A percentile compares a stretch with the other conserved stretches of the same genome.
Evolutionary conservation across 1,284 basidiomycete genomes (phyloP).

Genomic region (Volvariella surrecta): DNA sequence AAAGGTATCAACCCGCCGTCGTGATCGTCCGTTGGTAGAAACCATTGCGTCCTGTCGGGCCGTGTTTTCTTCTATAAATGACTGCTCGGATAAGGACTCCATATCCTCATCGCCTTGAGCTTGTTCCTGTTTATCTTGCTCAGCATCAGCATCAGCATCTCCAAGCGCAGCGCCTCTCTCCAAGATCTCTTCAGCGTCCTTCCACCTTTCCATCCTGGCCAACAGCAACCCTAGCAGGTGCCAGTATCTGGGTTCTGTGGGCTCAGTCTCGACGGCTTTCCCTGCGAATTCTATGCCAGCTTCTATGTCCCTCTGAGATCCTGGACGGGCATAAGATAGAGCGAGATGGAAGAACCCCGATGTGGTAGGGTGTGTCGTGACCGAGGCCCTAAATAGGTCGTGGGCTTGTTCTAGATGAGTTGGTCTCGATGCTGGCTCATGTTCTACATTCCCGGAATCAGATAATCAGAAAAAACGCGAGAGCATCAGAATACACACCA

Average conservation of each 20-base stretch:
- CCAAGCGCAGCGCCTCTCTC: slow-evolving; percentile 42
- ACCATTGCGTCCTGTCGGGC: not conserved
- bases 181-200: slow-evolving; percentile 68
- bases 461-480: slow-evolving; percentile 1
- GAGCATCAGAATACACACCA: slow-evolving; percentile 28
- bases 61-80: not conserved
- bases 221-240: slow-evolving; percentile 85
- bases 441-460: slow-evolving; percentile 33
- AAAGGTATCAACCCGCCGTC: not conserved
- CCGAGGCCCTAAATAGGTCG: slow-evolving; percentile 45
- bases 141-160: slow-evolving; percentile 5
- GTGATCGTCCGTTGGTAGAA: not conserved
- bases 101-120: slow-evolving; percentile 12
- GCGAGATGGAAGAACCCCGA: slow-evolving; percentile 77
- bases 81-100: slow-evolving; percentile 9
- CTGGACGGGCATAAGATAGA: slow-evolving; percentile 62
- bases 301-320: slow-evolving; percentile 57
- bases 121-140: slow-evolving; percentile 5
- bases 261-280: slow-evolving; percentile 69
- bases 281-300: slow-evolving; percentile 66
- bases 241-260: slow-evolving; percentile 77
- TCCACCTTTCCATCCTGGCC: slow-evolving; percentile 77
- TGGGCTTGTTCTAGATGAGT: slow-evolving; percentile 53
- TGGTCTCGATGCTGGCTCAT: slow-evolving; percentile 54
- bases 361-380: slow-evolving; percentile 47